Conservation (phyloP, 768 basidiomycete species). For the Kwoniella dejecticola region DNA sequence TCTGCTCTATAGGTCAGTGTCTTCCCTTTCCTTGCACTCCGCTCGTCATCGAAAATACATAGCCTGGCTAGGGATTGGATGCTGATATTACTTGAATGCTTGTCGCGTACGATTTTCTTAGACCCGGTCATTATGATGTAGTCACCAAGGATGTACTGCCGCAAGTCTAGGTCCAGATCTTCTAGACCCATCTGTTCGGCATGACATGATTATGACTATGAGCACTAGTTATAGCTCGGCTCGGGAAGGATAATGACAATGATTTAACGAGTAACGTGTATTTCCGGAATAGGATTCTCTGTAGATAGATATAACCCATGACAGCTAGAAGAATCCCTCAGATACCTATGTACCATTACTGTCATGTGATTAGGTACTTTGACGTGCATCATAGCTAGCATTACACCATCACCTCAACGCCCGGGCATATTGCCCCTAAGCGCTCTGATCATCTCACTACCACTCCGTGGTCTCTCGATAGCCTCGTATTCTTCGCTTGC, state of each 20-base stretch:
- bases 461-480: conserved; percentile 7
- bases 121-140: conserved; percentile 89
- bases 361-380: too few species aligned
- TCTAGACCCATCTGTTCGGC: neutral
- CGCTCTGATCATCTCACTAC: conserved; percentile 31
- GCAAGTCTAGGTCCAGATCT: neutral
- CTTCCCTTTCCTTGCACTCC: neutral
- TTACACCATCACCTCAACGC: conserved; percentile 1
- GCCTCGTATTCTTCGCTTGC: conserved; percentile 29
- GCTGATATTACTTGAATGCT: neutral
- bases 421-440: conserved; percentile 27
- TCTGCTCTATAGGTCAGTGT: conserved; percentile 71
- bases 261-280: too few species aligned
- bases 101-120: conserved; percentile 47
- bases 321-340: too few species aligned
- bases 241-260: too few species aligned
- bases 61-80: neutral
- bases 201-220: neutral
- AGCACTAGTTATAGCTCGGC: too few species aligned
- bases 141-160: conserved; percentile 55
- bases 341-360: too few species aligned
- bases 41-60: neutral
- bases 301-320: too few species aligned
- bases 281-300: too few species aligned
- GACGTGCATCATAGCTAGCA: too few species aligned